Evolutionary conservation across 768 basidiomycete genomes (phyloP).

Genomic region (Tylopilus cervinicoccineus): DNA sequence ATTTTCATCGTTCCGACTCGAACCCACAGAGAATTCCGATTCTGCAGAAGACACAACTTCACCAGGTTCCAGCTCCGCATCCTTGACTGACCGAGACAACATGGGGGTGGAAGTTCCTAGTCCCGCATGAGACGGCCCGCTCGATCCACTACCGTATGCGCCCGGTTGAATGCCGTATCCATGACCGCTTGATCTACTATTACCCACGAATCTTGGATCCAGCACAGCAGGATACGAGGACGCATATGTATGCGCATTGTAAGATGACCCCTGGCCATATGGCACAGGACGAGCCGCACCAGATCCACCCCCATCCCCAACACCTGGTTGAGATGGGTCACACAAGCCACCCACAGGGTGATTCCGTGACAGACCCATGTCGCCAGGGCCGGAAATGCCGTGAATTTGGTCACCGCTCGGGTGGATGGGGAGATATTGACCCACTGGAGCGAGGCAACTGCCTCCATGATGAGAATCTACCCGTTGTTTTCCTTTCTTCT

Average conservation of each 20-base stretch:
- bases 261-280: not conserved
- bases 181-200: not conserved
- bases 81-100: not conserved
- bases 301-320: constrained; percentile 18
- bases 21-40: constrained; percentile 23
- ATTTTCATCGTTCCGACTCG: constrained; percentile 19
- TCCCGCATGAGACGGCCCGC: constrained; percentile 3
- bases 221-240: constrained; percentile 11
- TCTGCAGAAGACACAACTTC: constrained; percentile 23
- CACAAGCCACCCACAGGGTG: constrained; percentile 8
- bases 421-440: not conserved
- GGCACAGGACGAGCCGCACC: constrained; percentile 11
- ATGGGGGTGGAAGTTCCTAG: not conserved
- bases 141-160: not conserved
- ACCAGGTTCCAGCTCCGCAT: constrained; percentile 22
- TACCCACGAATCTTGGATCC: constrained; percentile 10
- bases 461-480: constrained; percentile 9
- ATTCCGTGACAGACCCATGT: constrained; percentile 18
- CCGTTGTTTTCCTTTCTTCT: constrained; percentile 28
- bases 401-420: constrained; percentile 15
- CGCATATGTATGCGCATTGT: not conserved
- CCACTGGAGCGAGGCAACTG: not conserved
- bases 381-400: constrained; percentile 13
- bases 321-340: constrained; percentile 17
- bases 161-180: not conserved